A percentile compares a stretch with the other conserved stretches of the same genome.
These are phyloP conservation scores for Phyllosticta citrichinensis DNA, from an alignment of 2,329 filamentous ascomycete genomes.

Conservation along the genomic window DNA sequence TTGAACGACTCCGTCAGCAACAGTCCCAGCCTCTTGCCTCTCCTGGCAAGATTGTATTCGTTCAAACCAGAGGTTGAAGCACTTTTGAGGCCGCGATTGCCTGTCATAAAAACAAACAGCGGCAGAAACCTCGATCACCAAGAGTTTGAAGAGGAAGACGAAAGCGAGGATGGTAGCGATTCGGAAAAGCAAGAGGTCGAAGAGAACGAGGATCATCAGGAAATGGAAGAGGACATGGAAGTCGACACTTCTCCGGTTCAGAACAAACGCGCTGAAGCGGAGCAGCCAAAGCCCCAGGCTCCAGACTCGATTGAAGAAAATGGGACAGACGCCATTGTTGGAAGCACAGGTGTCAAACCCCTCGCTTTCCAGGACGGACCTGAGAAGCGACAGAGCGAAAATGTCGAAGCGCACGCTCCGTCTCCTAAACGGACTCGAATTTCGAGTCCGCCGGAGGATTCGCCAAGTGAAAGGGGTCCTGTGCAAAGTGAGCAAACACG, in stretches of 20 bases:
- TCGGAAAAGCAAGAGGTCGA: conserved; percentile 14
- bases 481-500: background rate
- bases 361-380: background rate
- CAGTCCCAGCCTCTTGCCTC: conserved; percentile 70
- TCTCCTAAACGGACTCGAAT: conserved; percentile 6
- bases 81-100: conserved; percentile 46
- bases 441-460: background rate
- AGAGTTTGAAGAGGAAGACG: conserved; percentile 17
- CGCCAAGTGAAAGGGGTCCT: background rate
- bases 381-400: conserved; percentile 4
- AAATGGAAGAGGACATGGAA: conserved; percentile 1
- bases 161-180: conserved; percentile 16
- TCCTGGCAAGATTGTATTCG: conserved; percentile 58
- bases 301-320: background rate
- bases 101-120: conserved; percentile 25
- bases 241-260: background rate
- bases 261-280: background rate
- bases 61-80: conserved; percentile 59
- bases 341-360: background rate
- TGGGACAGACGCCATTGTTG: background rate
- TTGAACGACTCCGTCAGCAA: conserved; percentile 61
- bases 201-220: background rate
- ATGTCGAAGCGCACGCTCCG: background rate
- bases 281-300: background rate
- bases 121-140: background rate